phyloP scores from a whole-genome alignment of 768 basidiomycete species.

The Russula olivacea region DNA sequence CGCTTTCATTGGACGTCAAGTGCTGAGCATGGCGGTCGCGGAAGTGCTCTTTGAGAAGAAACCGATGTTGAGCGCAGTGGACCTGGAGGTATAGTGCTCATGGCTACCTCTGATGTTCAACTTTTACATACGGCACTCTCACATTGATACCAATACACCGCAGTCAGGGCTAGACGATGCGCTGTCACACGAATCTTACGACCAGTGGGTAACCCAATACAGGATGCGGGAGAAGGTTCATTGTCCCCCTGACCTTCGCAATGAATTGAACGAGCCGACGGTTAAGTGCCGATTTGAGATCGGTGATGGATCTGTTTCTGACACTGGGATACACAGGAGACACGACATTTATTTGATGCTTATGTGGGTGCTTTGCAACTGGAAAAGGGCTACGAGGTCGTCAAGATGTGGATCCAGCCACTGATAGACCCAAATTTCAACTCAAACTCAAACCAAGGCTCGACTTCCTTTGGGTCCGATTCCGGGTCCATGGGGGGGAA shows the following conservation, averaged over 20 bases:
- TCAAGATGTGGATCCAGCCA: constrained; percentile 17
- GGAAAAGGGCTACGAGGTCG: constrained; percentile 3
- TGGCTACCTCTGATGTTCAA: not conserved
- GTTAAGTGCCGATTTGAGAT: not conserved
- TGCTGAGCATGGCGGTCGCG: constrained; percentile 45
- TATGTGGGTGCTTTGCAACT: constrained; percentile 20
- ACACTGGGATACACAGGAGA: constrained; percentile 13
- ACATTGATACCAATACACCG: not conserved
- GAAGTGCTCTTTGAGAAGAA: constrained; percentile 43
- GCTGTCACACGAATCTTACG: constrained; percentile 2
- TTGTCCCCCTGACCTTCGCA: constrained; percentile 10
- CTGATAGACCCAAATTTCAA: constrained; percentile 17
- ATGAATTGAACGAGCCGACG: not conserved
- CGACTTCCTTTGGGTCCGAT: not conserved
- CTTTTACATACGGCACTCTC: not conserved
- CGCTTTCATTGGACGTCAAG: constrained; percentile 43
- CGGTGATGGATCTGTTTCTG: not conserved
- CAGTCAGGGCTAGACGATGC: not conserved
- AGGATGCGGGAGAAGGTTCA: constrained; percentile 17
- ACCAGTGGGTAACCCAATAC: constrained; percentile 22
- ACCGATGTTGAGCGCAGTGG: constrained; percentile 44
- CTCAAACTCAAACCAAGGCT: not conserved
- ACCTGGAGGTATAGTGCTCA: constrained; percentile 45
- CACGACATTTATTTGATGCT: constrained; percentile 15
- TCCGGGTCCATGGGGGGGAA: not conserved